Evolutionary conservation across 2,329 filamentous ascomycete species (phyloP).

Genomic region (Plectosphaerella sp.): DNA sequence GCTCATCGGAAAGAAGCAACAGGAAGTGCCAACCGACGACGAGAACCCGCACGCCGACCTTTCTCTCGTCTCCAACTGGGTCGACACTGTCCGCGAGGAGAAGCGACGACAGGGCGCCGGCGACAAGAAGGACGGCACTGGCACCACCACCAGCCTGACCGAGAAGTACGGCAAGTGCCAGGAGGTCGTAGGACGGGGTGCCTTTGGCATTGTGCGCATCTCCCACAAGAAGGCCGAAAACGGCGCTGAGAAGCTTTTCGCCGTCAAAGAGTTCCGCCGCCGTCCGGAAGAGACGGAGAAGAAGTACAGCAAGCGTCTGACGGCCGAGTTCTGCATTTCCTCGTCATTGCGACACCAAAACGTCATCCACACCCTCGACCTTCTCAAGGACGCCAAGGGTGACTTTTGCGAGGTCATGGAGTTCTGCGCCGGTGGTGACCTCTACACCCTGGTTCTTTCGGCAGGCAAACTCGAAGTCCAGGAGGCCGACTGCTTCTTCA

Average conservation of each 20-base stretch:
- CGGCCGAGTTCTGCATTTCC: slow-evolving; percentile 97
- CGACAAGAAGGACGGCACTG: slow-evolving; percentile 74
- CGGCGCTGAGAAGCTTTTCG: slow-evolving; percentile 86
- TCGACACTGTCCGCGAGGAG: slow-evolving; percentile 87
- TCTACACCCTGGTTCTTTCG: slow-evolving; percentile 89
- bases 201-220: slow-evolving; percentile 95
- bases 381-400: slow-evolving; percentile 92
- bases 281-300: slow-evolving; percentile 92
- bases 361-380: slow-evolving; percentile 93
- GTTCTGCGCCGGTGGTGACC: slow-evolving; percentile 92
- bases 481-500: slow-evolving; percentile 98
- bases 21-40: slow-evolving; percentile 43
- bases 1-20: slow-evolving; percentile 77
- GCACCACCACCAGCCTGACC: slow-evolving; percentile 72
- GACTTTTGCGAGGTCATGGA: slow-evolving; percentile 99
- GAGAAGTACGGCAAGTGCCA: slow-evolving; percentile 99
- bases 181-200: slow-evolving; percentile 91
- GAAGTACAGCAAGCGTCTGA: slow-evolving; percentile 96
- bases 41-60: slow-evolving; percentile 66
- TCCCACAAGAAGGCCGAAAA: slow-evolving; percentile 91
- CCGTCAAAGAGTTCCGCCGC: slow-evolving; percentile 96
- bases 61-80: slow-evolving; percentile 92
- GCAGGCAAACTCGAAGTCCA: slow-evolving; percentile 86
- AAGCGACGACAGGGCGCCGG: slow-evolving; percentile 63
- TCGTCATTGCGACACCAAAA: slow-evolving; percentile 95